Evolutionary conservation across 2,329 filamentous ascomycete genomes (phyloP).

Genomic region (Diaporthe destruens): DNA sequence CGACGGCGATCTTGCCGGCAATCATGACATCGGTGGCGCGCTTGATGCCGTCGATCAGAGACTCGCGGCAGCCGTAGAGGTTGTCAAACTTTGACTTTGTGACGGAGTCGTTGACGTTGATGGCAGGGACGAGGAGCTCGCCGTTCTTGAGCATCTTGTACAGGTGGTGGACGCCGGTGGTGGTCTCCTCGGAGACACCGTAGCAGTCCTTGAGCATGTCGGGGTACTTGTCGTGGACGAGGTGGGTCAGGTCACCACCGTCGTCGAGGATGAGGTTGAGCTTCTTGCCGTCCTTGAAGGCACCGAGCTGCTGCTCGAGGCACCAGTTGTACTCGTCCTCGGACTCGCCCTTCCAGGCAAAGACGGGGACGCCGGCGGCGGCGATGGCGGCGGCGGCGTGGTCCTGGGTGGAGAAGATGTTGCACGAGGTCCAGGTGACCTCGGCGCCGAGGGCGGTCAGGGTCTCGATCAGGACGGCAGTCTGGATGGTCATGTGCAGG

Average conservation of each 20-base stretch:
- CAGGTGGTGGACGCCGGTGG: slow-evolving; percentile 98
- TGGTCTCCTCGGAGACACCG: slow-evolving; percentile 99
- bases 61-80: slow-evolving; percentile 99
- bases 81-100: slow-evolving; percentile 99
- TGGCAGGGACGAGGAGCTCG: slow-evolving; percentile 90
- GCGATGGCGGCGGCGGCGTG: slow-evolving; percentile 98
- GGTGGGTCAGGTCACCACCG: slow-evolving; percentile 94
- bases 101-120: slow-evolving; percentile 99
- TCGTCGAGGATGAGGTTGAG: slow-evolving; percentile 99
- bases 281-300: slow-evolving; percentile 97
- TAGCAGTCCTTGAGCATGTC: slow-evolving; percentile 98
- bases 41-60: slow-evolving; percentile 99
- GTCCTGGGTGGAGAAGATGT: slow-evolving; percentile 99
- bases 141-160: slow-evolving; percentile 97
- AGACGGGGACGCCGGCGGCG: slow-evolving; percentile 89
- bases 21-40: slow-evolving; percentile 99
- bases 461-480: slow-evolving; percentile 98
- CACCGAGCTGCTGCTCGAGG: slow-evolving; percentile 95
- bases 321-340: slow-evolving; percentile 99
- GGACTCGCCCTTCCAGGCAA: slow-evolving; percentile 87
- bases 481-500: slow-evolving; percentile 99
- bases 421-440: slow-evolving; percentile 99
- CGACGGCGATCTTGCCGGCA: slow-evolving; percentile 97
- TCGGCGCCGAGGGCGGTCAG: slow-evolving; percentile 94
- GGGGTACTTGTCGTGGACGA: slow-evolving; percentile 98